These are phyloP conservation scores for Hyphopichia homilentoma DNA, from an alignment of 805 yeast genomes.

Conservation along the genomic window DNA sequence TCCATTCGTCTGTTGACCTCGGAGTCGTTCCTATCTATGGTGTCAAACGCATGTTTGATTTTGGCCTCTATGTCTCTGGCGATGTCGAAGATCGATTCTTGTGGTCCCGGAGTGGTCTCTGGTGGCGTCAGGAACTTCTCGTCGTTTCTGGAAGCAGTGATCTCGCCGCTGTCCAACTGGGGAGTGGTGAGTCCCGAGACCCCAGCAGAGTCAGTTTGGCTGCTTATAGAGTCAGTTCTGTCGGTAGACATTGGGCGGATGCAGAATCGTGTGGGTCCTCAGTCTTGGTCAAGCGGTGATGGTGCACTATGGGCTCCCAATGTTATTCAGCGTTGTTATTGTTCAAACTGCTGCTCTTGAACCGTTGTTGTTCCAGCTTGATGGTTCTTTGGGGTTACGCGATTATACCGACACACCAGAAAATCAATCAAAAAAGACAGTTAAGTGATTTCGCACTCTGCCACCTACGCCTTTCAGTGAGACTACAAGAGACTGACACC, in stretches of 20 bases:
- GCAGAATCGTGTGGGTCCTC: neutral
- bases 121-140: too few relatives aligned
- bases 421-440: too few relatives aligned
- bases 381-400: too few relatives aligned
- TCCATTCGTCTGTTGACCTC: conserved; percentile 26
- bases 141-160: conserved; percentile 4
- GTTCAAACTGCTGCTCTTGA: too few relatives aligned
- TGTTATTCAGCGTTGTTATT: too few relatives aligned
- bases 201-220: neutral
- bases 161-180: conserved; percentile 25
- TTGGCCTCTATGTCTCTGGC: conserved; percentile 29
- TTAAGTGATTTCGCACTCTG: too few relatives aligned
- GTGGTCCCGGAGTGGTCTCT: conserved; percentile 1
- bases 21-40: conserved; percentile 23
- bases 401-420: too few relatives aligned
- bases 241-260: neutral
- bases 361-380: too few relatives aligned
- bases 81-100: conserved; percentile 23
- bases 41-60: conserved; percentile 16
- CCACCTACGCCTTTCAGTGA: too few relatives aligned
- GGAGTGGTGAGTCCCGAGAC: conserved; percentile 28
- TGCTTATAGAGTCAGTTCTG: conserved; percentile 4
- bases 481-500: too few relatives aligned
- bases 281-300: too few relatives aligned
- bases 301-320: too few relatives aligned